Percentiles rank a stretch among this genome's conserved stretches.
Evolutionary conservation across 2,329 filamentous ascomycete species (phyloP).

Genomic region (Diplodia scrobiculata): DNA sequence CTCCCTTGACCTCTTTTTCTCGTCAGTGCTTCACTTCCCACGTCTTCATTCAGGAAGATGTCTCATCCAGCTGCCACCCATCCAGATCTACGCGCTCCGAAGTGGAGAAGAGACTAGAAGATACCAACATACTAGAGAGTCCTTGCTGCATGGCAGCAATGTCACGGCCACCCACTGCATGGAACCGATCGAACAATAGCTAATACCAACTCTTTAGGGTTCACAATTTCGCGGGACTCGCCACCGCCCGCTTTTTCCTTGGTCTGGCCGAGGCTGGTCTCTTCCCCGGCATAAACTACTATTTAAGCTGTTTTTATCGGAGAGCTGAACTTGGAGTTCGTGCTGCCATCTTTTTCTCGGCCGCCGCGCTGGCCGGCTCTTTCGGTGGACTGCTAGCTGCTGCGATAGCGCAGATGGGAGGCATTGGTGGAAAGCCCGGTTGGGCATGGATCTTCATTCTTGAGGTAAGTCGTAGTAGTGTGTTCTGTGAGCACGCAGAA

Average conservation of each 20-base stretch:
- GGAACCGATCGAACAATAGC: neutral
- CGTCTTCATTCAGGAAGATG: neutral
- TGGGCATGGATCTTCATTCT: conserved; percentile 48
- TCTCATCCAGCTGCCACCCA: neutral
- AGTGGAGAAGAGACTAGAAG: no score
- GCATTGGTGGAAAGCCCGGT: conserved; percentile 54
- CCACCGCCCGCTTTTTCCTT: conserved; percentile 59
- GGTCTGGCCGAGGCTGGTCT: conserved; percentile 74
- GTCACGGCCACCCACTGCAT: no score
- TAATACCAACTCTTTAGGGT: neutral
- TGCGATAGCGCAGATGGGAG: conserved; percentile 70
- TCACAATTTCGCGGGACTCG: conserved; percentile 31
- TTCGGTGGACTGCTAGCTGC: conserved; percentile 75
- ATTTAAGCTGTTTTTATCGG: conserved; percentile 82
- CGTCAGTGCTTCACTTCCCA: neutral
- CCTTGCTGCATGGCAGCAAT: no score
- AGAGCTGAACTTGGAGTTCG: conserved; percentile 77
- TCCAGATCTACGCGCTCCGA: no score
- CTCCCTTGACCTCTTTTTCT: conserved; percentile 29
- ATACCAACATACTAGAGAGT: neutral
- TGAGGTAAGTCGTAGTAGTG: conserved; percentile 20
- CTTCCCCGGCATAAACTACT: conserved; percentile 68
- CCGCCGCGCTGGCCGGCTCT: conserved; percentile 75
- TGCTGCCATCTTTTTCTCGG: conserved; percentile 80
- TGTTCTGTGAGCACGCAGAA: neutral